phyloP scores from a whole-genome alignment of 2,329 filamentous ascomycete genomes.

The Penicillium sp. region DNA sequence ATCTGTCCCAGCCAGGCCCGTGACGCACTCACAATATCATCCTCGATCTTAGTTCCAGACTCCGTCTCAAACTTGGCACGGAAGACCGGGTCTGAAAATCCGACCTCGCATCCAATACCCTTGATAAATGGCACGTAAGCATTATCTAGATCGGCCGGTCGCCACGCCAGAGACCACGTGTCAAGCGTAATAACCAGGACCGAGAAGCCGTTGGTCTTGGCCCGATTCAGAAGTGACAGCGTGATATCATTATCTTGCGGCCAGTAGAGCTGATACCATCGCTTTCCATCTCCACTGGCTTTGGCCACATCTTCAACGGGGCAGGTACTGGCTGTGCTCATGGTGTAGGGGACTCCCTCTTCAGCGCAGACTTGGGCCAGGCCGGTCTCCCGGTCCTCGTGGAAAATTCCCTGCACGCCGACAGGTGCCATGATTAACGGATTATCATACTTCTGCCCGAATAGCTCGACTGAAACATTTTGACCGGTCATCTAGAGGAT shows the following conservation, averaged over 20 bases:
- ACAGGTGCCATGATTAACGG: conserved; percentile 66
- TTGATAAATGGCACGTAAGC: conserved; percentile 55
- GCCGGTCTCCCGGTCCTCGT: conserved; percentile 63
- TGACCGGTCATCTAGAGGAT: conserved; percentile 36
- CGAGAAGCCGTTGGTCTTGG: conserved; percentile 60
- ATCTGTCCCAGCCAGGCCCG: conserved; percentile 53
- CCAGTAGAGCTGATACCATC: conserved; percentile 78
- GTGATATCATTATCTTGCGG: conserved; percentile 65
- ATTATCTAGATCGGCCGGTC: conserved; percentile 65
- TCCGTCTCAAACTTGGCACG: conserved; percentile 54
- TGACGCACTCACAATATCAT: conserved; percentile 51
- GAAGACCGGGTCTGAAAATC: conserved; percentile 67
- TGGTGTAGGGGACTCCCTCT: conserved; percentile 62
- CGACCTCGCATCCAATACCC: conserved; percentile 59
- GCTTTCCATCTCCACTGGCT: conserved; percentile 55
- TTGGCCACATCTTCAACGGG: conserved; percentile 66
- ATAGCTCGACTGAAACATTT: conserved; percentile 53
- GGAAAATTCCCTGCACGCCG: conserved; percentile 67
- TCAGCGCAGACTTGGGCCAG: conserved; percentile 62
- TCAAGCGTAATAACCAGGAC: conserved; percentile 71
- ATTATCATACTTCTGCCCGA: conserved; percentile 48
- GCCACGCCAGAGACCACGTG: conserved; percentile 65
- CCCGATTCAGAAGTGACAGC: conserved; percentile 59
- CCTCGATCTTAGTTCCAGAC: conserved; percentile 47
- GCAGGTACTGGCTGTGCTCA: conserved; percentile 63